These are phyloP conservation scores for Sanghuangporus sanghuang DNA, from an alignment of 1,284 basidiomycete species.

Conservation along the genomic window DNA sequence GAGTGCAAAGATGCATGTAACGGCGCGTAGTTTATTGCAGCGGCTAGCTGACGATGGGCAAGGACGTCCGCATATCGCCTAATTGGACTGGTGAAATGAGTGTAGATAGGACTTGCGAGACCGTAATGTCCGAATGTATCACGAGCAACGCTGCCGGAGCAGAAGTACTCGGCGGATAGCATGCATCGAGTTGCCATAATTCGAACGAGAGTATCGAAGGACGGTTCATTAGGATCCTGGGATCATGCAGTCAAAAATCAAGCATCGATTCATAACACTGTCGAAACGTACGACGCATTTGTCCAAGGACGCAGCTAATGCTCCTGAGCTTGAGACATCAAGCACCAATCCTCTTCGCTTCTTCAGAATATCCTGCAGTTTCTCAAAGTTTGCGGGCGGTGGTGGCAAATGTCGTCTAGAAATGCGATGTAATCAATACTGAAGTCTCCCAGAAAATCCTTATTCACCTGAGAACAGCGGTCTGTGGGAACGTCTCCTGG, in stretches of 20 bases:
- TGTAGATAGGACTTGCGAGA: conserved; percentile 94
- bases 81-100: conserved; percentile 96
- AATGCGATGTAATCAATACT: neutral
- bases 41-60: conserved; percentile 90
- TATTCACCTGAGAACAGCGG: conserved; percentile 81
- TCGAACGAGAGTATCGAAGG: conserved; percentile 96
- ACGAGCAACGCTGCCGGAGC: conserved; percentile 87
- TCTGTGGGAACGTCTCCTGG: conserved; percentile 93
- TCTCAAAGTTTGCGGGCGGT: conserved; percentile 93
- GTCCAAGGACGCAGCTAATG: conserved; percentile 89
- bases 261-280: neutral
- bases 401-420: conserved; percentile 88
- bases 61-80: conserved; percentile 93
- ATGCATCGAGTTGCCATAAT: conserved; percentile 99
- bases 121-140: conserved; percentile 98
- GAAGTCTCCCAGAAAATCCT: neutral
- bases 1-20: conserved; percentile 87
- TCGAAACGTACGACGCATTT: conserved; percentile 65
- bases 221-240: conserved; percentile 74
- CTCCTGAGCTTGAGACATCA: conserved; percentile 89
- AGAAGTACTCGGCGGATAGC: conserved; percentile 98
- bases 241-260: neutral
- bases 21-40: conserved; percentile 82
- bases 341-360: conserved; percentile 85
- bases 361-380: conserved; percentile 86